These are phyloP conservation scores for Parascedosporium putredinis DNA, from an alignment of 2,329 filamentous ascomycete genomes.

Conservation along the genomic window DNA sequence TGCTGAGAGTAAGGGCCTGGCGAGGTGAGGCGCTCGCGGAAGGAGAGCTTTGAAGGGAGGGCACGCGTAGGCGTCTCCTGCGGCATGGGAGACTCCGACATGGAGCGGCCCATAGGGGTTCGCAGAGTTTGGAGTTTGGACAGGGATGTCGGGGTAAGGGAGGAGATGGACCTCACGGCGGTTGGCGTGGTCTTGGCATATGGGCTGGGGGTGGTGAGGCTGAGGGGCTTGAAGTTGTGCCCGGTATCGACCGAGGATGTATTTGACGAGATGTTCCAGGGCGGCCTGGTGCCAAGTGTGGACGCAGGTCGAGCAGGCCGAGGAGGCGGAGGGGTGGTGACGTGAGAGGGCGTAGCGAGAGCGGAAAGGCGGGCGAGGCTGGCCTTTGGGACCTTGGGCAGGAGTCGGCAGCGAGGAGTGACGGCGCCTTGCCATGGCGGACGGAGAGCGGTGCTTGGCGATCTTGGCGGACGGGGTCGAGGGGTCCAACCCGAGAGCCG, in stretches of 20 bases:
- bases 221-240: slow-evolving; percentile 56
- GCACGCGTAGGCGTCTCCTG: slow-evolving; percentile 35
- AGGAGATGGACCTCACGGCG: slow-evolving; percentile 30
- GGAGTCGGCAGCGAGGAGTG: slow-evolving; percentile 38
- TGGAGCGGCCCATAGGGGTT: slow-evolving; percentile 33
- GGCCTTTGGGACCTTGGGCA: slow-evolving; percentile 21
- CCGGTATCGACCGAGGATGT: slow-evolving; percentile 53
- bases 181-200: slow-evolving; percentile 36
- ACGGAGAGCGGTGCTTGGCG: slow-evolving; percentile 36
- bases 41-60: slow-evolving; percentile 35
- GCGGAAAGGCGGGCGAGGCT: slow-evolving; percentile 34
- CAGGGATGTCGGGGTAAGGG: slow-evolving; percentile 28
- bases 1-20: slow-evolving; percentile 39
- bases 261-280: slow-evolving; percentile 63
- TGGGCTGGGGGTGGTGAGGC: slow-evolving; percentile 47
- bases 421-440: slow-evolving; percentile 34
- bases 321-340: slow-evolving; percentile 31
- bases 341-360: slow-evolving; percentile 38
- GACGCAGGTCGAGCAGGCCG: slow-evolving; percentile 33
- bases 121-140: slow-evolving; percentile 40
- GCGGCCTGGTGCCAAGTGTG: slow-evolving; percentile 47
- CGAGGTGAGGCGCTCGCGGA: slow-evolving; percentile 41
- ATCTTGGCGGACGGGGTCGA: slow-evolving; percentile 31
- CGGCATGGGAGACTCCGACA: slow-evolving; percentile 36
- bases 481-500: slow-evolving; percentile 38